Evolutionary conservation across 305 asterid genomes (phyloP), one percentile per base, ranked within the genome.

Genomic region (Fraxinus greggii): DNA sequence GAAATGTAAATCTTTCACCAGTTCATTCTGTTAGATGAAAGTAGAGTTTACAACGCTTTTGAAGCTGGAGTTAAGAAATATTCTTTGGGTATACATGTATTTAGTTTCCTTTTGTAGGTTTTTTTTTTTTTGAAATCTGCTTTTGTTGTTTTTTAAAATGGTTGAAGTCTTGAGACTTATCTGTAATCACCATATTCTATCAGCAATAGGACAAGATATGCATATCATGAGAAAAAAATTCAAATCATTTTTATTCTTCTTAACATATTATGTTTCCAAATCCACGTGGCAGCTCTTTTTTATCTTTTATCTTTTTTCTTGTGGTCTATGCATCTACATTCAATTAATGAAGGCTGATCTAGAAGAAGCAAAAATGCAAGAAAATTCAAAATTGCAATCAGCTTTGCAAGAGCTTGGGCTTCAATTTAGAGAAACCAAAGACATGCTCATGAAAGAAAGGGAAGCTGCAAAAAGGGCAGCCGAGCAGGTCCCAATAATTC

Each of bases 361-460:
- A 69, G 99, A 97, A 88, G 99, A 93, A 88, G 92, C 98, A 82
- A 97, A 97, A 92, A 87, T 92, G 72, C 97, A 93, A 85, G 99
- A 97, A 89, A 93, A 89, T 87, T 77, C 92, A 56, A 95, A 95
- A 88, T 78, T 97, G 81, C 97, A 92, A 88, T 88, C 93, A 85
- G 92, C 98, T 87, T 85, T 93, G 86, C 94, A 90, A 80, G 97
- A 93, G 83, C 89, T 89, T 87, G 97, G 95, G 84, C 89, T 87
- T 87, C 92, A 93, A 89, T 88, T 97, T 80, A 91, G 88, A 84
- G 97, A 97, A 87, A 88, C 98, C 59, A 92, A 94, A 83, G 95
- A 92, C 83, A 86, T 81, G 91, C 93, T 92, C 72, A 72, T 81
- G 81, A 92, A 92, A 89, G 98, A 97, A 86, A 89, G 83, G 74